phyloP scores from a whole-genome alignment of 2,329 filamentous ascomycete genomes.

The Fusarium sp. region DNA sequence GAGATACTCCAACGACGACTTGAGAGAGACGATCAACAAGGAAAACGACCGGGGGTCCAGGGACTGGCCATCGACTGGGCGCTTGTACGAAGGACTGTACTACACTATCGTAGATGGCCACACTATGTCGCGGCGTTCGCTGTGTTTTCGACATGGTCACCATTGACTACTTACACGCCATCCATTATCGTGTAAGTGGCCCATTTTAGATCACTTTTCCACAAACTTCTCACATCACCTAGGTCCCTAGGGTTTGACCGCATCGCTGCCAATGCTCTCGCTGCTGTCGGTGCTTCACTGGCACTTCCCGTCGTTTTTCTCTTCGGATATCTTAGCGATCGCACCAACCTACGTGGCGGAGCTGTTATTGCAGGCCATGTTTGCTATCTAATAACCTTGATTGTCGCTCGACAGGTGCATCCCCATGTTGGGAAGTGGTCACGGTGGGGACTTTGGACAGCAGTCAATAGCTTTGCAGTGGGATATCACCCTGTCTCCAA shows the following conservation, averaged over 20 bases:
- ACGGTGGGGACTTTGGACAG: conserved; percentile 66
- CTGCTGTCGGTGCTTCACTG: conserved; percentile 58
- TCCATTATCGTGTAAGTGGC: conserved; percentile 32
- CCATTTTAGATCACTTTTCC: no score
- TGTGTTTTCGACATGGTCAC: conserved; percentile 35
- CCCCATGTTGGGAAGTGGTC: conserved; percentile 63
- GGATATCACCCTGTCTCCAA: conserved; percentile 69
- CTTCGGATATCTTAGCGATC: conserved; percentile 64
- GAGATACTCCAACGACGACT: neutral
- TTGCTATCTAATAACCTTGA: conserved; percentile 8
- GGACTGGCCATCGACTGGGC: conserved; percentile 35
- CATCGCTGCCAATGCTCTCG: conserved; percentile 63
- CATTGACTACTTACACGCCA: conserved; percentile 30
- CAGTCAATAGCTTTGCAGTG: conserved; percentile 65
- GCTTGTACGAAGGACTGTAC: conserved; percentile 17
- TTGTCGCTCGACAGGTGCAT: conserved; percentile 43
- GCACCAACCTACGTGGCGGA: conserved; percentile 52
- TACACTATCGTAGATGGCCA: conserved; percentile 32
- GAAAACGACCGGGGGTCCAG: conserved; percentile 52
- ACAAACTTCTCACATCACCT: neutral
- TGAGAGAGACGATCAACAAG: conserved; percentile 49
- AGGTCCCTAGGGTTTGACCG: conserved; percentile 62
- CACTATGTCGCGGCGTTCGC: conserved; percentile 28
- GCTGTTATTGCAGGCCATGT: conserved; percentile 20
- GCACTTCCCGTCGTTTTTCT: conserved; percentile 63